These are phyloP conservation scores for Xylaria sp. DNA, from an alignment of 2,329 filamentous ascomycete genomes.

Conservation along the genomic window DNA sequence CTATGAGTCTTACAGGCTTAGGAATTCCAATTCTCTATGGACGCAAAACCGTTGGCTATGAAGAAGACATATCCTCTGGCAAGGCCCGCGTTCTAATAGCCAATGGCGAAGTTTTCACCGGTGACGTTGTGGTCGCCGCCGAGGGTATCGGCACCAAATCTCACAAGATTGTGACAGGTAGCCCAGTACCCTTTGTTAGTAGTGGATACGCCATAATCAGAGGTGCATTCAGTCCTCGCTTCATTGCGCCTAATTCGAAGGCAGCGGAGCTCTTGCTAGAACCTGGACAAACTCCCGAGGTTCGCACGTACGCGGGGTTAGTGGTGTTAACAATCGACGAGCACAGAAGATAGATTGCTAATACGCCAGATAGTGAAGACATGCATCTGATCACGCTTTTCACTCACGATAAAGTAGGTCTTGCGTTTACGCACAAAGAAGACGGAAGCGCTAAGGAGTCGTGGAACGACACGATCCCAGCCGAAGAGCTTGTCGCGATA, in stretches of 20 bases:
- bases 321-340: neutral
- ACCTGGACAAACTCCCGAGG: slow-evolving; percentile 27
- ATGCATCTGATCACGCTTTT: slow-evolving; percentile 31
- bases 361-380: slow-evolving; percentile 12
- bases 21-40: slow-evolving; percentile 37
- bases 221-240: slow-evolving; percentile 28
- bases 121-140: slow-evolving; percentile 49
- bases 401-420: slow-evolving; percentile 31
- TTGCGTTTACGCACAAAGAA: slow-evolving; percentile 34
- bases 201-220: slow-evolving; percentile 27
- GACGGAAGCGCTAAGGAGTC: slow-evolving; percentile 31
- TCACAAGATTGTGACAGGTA: slow-evolving; percentile 32
- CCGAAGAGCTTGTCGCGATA: slow-evolving; percentile 24
- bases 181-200: slow-evolving; percentile 15
- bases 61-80: slow-evolving; percentile 35
- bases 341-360: neutral
- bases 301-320: slow-evolving; percentile 32
- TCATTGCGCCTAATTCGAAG: slow-evolving; percentile 21
- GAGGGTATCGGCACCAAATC: slow-evolving; percentile 49
- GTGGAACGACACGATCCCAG: slow-evolving; percentile 27
- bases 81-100: slow-evolving; percentile 41
- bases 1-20: slow-evolving; percentile 21
- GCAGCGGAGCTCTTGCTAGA: slow-evolving; percentile 24
- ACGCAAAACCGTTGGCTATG: slow-evolving; percentile 34
- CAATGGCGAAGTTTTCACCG: slow-evolving; percentile 41